phyloP scores from a whole-genome alignment of 768 basidiomycete genomes.

The Hygrophorus russula region DNA sequence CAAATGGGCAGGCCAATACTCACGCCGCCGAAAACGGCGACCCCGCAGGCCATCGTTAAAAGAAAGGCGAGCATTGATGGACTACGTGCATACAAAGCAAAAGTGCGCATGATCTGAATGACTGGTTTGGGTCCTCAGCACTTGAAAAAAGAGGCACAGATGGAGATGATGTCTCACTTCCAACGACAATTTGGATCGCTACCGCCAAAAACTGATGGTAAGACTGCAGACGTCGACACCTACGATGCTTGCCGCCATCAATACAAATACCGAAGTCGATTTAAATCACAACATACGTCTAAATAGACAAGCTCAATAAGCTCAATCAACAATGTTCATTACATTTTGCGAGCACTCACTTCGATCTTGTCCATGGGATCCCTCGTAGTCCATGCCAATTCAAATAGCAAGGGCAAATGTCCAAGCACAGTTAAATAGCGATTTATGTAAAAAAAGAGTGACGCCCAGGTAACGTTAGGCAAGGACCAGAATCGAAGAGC shows the following conservation, averaged over 20 bases:
- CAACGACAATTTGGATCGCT: constrained; percentile 22
- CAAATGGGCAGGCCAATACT: constrained; percentile 7
- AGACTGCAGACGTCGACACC: constrained; percentile 19
- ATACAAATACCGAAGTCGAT: background rate
- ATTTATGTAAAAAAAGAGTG: constrained; percentile 28
- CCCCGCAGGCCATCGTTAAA: constrained; percentile 14
- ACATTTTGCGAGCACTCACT: constrained; percentile 11
- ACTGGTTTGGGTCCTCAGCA: constrained; percentile 12
- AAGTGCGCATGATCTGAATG: constrained; percentile 30
- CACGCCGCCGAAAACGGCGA: constrained; percentile 21
- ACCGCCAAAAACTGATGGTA: constrained; percentile 27
- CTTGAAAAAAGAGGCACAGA: background rate
- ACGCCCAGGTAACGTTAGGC: constrained; percentile 18
- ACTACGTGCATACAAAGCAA: constrained; percentile 29
- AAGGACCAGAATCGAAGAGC: constrained; percentile 31
- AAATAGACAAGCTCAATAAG: background rate
- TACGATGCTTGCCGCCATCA: constrained; percentile 7
- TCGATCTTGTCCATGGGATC: constrained; percentile 14
- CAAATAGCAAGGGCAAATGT: constrained; percentile 24
- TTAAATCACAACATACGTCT: background rate
- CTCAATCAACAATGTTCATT: background rate
- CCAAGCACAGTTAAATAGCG: constrained; percentile 29
- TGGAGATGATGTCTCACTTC: constrained; percentile 16
- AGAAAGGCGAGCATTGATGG: constrained; percentile 18
- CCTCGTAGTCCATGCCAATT: constrained; percentile 22